Evolutionary conservation across 495 filamentous ascomycete genomes (phyloP).

Genomic region (Aspergillus nidulans): DNA sequence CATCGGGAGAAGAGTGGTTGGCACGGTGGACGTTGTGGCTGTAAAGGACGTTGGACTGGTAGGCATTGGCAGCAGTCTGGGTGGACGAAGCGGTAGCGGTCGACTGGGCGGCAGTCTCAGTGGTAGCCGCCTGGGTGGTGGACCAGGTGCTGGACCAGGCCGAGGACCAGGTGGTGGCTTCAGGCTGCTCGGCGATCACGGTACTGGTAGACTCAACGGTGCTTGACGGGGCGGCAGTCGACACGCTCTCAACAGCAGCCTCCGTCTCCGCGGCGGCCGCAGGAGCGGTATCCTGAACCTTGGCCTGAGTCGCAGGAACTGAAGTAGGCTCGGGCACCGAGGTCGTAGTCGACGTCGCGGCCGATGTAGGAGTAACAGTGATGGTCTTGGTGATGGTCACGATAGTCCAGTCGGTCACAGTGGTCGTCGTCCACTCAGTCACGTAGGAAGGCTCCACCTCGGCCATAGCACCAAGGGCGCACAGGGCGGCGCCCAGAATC

Average conservation of each 20-base stretch:
- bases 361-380: slow-evolving; percentile 41
- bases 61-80: slow-evolving; percentile 28
- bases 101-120: slow-evolving; percentile 19
- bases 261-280: slow-evolving; percentile 4
- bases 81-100: slow-evolving; percentile 26
- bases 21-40: slow-evolving; percentile 85
- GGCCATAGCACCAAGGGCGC: slow-evolving; percentile 58
- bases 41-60: slow-evolving; percentile 49
- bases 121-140: slow-evolving; percentile 9
- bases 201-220: slow-evolving; percentile 15
- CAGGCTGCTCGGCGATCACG: neutral
- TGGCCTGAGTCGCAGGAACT: slow-evolving; percentile 14
- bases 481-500: slow-evolving; percentile 55
- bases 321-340: neutral
- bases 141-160: slow-evolving; percentile 16
- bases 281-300: slow-evolving; percentile 8
- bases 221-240: slow-evolving; percentile 10
- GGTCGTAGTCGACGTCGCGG: neutral
- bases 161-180: slow-evolving; percentile 1
- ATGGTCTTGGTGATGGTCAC: slow-evolving; percentile 62
- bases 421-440: slow-evolving; percentile 53
- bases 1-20: slow-evolving; percentile 66
- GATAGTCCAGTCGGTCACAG: slow-evolving; percentile 51
- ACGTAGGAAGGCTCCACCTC: slow-evolving; percentile 49
- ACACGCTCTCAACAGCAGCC: slow-evolving; percentile 13